Evolutionary conservation across 2,329 filamentous ascomycete genomes (phyloP).

Genomic region (Sporothrix variecibatus): DNA sequence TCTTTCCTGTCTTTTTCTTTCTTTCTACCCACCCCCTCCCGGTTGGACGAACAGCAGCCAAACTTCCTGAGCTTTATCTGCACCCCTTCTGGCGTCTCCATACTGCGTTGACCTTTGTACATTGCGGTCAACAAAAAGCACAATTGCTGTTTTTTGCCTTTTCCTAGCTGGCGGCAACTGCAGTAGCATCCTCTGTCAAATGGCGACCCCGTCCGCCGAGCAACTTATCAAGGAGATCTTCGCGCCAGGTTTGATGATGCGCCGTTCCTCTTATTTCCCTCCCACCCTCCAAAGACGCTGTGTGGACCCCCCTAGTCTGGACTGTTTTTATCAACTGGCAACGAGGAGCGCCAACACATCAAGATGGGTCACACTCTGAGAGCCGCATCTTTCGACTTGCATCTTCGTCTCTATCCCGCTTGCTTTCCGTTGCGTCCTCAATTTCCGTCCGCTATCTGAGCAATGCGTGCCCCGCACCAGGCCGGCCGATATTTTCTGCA

Average conservation of each 20-base stretch:
- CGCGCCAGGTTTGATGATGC: slow-evolving; percentile 44
- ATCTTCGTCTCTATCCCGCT: slow-evolving; percentile 48
- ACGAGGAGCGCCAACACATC: slow-evolving; percentile 87
- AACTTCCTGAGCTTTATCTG: not conserved
- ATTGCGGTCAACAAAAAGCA: not conserved
- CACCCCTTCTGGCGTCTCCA: not conserved
- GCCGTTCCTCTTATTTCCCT: slow-evolving; percentile 37
- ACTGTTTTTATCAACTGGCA: slow-evolving; percentile 74
- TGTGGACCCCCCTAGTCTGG: slow-evolving; percentile 65
- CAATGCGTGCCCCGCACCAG: slow-evolving; percentile 50
- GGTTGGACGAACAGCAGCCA: not conserved
- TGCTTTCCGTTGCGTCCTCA: slow-evolving; percentile 41
- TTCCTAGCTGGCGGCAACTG: not conserved
- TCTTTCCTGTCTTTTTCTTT: not conserved
- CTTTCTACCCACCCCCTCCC: slow-evolving; percentile 5
- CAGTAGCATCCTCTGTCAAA: not conserved
- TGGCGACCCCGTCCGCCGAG: slow-evolving; percentile 16
- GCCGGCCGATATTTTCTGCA: slow-evolving; percentile 45
- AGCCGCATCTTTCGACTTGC: slow-evolving; percentile 65
- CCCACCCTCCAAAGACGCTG: slow-evolving; percentile 48
- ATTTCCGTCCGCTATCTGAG: slow-evolving; percentile 44
- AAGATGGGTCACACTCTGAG: slow-evolving; percentile 69
- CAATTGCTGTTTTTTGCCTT: not conserved
- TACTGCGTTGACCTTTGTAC: not conserved
- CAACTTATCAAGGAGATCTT: slow-evolving; percentile 48